These are phyloP conservation scores for Penicillium herquei DNA, from an alignment of 495 filamentous ascomycete species.

Conservation along the genomic window DNA sequence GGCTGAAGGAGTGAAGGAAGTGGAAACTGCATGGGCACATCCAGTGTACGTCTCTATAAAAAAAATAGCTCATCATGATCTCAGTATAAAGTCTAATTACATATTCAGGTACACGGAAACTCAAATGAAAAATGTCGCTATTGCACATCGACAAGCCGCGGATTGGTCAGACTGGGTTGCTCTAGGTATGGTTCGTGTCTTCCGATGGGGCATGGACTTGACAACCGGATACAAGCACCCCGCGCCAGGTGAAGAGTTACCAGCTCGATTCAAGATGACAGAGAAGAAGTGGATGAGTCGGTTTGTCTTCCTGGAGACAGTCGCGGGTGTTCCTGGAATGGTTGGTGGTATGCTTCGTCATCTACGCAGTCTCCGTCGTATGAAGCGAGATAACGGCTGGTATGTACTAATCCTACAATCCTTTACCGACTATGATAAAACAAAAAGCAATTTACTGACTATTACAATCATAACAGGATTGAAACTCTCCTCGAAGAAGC, in stretches of 20 bases:
- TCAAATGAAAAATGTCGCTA: slow-evolving; percentile 60
- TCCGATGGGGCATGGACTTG: slow-evolving; percentile 66
- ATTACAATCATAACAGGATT: slow-evolving; percentile 52
- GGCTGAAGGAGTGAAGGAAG: slow-evolving; percentile 34
- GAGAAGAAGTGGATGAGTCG: slow-evolving; percentile 77
- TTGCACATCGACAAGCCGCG: slow-evolving; percentile 66
- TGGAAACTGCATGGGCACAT: slow-evolving; percentile 39
- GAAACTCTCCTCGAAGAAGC: slow-evolving; percentile 92
- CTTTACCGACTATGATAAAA: neutral
- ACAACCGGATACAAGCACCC: slow-evolving; percentile 73
- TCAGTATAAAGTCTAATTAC: neutral
- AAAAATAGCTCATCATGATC: neutral
- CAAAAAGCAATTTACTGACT: neutral
- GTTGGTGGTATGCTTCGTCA: slow-evolving; percentile 93
- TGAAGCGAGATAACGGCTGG: slow-evolving; percentile 96
- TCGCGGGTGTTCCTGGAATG: slow-evolving; percentile 96
- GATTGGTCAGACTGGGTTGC: slow-evolving; percentile 69
- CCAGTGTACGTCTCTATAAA: slow-evolving; percentile 36
- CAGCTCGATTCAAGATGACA: slow-evolving; percentile 58
- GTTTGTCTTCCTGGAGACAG: slow-evolving; percentile 90
- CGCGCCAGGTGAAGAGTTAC: slow-evolving; percentile 41
- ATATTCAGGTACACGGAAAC: slow-evolving; percentile 53
- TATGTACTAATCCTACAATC: slow-evolving; percentile 20
- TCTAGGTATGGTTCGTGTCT: slow-evolving; percentile 56
- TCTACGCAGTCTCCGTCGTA: slow-evolving; percentile 72